Conservation (phyloP, 768 basidiomycete species). For the Mycena galopus region DNA sequence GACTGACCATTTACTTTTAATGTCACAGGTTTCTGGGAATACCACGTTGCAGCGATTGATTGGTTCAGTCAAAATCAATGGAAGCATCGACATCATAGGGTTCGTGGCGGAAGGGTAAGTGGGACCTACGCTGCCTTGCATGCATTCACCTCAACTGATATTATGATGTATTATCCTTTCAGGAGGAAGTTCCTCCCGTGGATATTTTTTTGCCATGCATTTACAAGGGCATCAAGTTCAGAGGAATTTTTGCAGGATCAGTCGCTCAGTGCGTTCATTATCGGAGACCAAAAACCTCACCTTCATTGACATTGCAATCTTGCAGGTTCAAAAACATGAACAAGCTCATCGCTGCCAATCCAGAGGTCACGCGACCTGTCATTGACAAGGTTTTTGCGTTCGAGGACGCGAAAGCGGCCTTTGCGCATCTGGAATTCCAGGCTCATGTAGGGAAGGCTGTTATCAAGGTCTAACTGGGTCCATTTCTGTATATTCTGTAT, state of each 20-base stretch:
- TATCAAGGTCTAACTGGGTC: slow-evolving; percentile 1
- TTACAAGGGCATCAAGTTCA: slow-evolving; percentile 55
- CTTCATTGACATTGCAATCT: background rate
- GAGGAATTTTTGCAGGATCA: too few species aligned
- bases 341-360: slow-evolving; percentile 50
- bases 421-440: slow-evolving; percentile 58
- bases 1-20: background rate
- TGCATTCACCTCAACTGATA: background rate
- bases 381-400: slow-evolving; percentile 66
- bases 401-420: slow-evolving; percentile 59
- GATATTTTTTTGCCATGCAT: slow-evolving; percentile 51
- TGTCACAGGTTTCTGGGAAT: slow-evolving; percentile 63
- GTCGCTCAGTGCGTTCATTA: too few species aligned
- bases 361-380: slow-evolving; percentile 55
- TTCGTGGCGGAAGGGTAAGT: slow-evolving; percentile 56
- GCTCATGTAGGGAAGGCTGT: slow-evolving; percentile 64
- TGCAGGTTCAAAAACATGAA: slow-evolving; percentile 61
- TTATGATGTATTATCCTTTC: background rate
- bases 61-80: slow-evolving; percentile 54
- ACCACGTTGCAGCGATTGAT: slow-evolving; percentile 63
- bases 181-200: slow-evolving; percentile 43
- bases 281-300: too few species aligned
- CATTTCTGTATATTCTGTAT: too few species aligned
- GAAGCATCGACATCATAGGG: slow-evolving; percentile 65
- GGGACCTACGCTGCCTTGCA: background rate